A percentile compares a stretch with the other conserved stretches of the same genome.
These are phyloP conservation scores for Talaromyces rugulosus DNA, from an alignment of 2,329 filamentous ascomycete genomes.

Conservation along the genomic window DNA sequence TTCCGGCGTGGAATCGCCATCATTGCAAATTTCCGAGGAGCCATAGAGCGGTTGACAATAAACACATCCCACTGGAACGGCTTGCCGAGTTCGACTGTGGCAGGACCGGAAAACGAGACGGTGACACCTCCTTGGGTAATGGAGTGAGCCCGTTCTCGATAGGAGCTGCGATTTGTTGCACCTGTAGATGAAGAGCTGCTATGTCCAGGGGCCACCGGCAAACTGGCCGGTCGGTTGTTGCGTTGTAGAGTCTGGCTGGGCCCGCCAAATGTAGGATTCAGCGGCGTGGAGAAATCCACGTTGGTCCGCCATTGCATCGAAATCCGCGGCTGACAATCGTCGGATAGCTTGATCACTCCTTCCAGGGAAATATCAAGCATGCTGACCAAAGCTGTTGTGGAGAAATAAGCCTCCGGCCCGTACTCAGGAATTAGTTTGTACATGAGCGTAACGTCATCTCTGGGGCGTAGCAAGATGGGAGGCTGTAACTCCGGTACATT, in stretches of 20 bases:
- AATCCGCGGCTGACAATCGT: conserved; percentile 41
- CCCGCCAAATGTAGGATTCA: conserved; percentile 45
- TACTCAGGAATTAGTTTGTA: conserved; percentile 48
- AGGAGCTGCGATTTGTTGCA: conserved; percentile 27
- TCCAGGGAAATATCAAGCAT: conserved; percentile 46
- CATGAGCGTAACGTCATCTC: conserved; percentile 55
- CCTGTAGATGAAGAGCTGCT: conserved; percentile 14
- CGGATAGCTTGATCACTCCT: conserved; percentile 36
- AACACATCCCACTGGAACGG: conserved; percentile 55
- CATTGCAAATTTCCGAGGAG: conserved; percentile 51
- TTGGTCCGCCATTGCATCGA: conserved; percentile 47
- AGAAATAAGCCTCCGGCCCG: conserved; percentile 30
- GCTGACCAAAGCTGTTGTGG: conserved; percentile 36
- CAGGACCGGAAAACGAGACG: conserved; percentile 54
- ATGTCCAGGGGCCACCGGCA: conserved; percentile 31
- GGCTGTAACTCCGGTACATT: conserved; percentile 29
- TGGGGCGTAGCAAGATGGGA: conserved; percentile 44
- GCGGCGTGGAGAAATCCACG: conserved; percentile 45
- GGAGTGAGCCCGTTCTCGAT: conserved; percentile 35
- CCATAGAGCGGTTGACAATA: conserved; percentile 56
- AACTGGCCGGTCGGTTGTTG: conserved; percentile 41
- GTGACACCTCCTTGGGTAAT: conserved; percentile 46
- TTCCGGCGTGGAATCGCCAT: conserved; percentile 49
- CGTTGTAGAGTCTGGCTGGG: conserved; percentile 44
- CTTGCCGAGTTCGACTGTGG: conserved; percentile 46